These are phyloP conservation scores for Quercus robur DNA, from an alignment of 306 rosid species.

Conservation along the genomic window DNA sequence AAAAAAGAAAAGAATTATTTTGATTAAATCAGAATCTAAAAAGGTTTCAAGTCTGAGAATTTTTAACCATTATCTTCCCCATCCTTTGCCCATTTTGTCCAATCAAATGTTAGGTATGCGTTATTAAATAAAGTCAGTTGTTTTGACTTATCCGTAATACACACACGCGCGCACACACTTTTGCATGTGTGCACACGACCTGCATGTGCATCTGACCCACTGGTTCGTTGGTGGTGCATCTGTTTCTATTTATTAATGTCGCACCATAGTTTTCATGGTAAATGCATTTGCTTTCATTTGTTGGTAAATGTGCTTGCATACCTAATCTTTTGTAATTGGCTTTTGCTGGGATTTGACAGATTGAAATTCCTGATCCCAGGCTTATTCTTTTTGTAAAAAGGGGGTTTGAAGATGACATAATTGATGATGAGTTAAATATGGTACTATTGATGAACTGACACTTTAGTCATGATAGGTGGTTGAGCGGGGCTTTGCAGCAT, in stretches of 20 bases:
- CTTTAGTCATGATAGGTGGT: constrained; percentile 51
- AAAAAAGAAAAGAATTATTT: background rate
- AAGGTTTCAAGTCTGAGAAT: constrained; percentile 11
- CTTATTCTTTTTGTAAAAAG: background rate
- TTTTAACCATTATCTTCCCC: background rate
- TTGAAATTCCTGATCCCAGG: background rate
- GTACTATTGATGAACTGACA: constrained; percentile 7
- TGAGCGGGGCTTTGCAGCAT: constrained; percentile 67
- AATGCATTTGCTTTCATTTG: background rate
- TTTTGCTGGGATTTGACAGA: constrained; percentile 3
- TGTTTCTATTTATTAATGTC: background rate
- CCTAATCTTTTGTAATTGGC: background rate
- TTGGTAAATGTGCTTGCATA: background rate
- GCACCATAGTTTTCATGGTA: background rate
- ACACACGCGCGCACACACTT: background rate
- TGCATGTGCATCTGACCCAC: background rate
- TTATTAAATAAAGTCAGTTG: background rate
- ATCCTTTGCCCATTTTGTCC: constrained; percentile 1
- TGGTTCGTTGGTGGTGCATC: background rate
- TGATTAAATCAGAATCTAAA: background rate
- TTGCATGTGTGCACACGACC: background rate
- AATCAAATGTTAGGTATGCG: background rate
- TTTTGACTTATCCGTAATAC: background rate
- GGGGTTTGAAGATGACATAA: background rate
- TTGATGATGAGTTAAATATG: constrained; percentile 4